A percentile compares a stretch with the other conserved stretches of the same genome.
Evolutionary conservation across 768 basidiomycete species (phyloP).

Genomic region (Boletus subparvulus): DNA sequence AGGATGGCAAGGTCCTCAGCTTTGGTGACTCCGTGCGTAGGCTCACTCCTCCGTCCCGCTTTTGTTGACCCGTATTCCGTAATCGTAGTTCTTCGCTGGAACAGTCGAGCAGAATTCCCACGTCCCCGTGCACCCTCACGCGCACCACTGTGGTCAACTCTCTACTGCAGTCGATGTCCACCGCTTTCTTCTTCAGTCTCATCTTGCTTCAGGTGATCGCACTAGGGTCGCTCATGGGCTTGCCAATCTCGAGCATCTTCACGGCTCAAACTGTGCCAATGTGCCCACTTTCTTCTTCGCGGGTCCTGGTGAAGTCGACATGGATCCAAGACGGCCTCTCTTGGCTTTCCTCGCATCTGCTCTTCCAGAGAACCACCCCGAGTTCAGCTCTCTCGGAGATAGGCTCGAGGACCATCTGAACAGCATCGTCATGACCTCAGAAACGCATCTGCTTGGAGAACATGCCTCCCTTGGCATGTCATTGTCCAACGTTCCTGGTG

Average conservation of each 20-base stretch:
- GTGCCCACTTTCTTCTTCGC: constrained; percentile 25
- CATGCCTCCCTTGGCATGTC: constrained; percentile 38
- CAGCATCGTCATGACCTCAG: constrained; percentile 45
- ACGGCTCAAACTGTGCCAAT: constrained; percentile 57
- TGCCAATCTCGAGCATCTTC: constrained; percentile 42
- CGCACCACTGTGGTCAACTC: constrained; percentile 52
- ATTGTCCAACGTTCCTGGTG: constrained; percentile 55
- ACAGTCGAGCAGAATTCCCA: constrained; percentile 31
- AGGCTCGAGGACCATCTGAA: constrained; percentile 52
- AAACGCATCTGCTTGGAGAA: constrained; percentile 47
- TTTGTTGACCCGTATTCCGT: constrained; percentile 7
- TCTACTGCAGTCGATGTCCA: constrained; percentile 33
- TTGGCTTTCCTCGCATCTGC: constrained; percentile 80
- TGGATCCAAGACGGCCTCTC: constrained; percentile 54
- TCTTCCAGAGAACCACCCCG: constrained; percentile 46
- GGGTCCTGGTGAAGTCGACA: constrained; percentile 27
- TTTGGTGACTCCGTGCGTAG: constrained; percentile 81
- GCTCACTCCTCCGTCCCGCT: not conserved
- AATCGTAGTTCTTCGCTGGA: constrained; percentile 73
- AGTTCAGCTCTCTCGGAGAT: constrained; percentile 44
- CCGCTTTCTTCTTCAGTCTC: constrained; percentile 29
- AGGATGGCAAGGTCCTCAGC: constrained; percentile 78
- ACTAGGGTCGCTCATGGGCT: constrained; percentile 16
- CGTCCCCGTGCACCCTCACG: constrained; percentile 45
- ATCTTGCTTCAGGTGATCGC: constrained; percentile 11